Conservation (phyloP, 768 basidiomycete genomes). For the Rhodotorula babjevae region DNA sequence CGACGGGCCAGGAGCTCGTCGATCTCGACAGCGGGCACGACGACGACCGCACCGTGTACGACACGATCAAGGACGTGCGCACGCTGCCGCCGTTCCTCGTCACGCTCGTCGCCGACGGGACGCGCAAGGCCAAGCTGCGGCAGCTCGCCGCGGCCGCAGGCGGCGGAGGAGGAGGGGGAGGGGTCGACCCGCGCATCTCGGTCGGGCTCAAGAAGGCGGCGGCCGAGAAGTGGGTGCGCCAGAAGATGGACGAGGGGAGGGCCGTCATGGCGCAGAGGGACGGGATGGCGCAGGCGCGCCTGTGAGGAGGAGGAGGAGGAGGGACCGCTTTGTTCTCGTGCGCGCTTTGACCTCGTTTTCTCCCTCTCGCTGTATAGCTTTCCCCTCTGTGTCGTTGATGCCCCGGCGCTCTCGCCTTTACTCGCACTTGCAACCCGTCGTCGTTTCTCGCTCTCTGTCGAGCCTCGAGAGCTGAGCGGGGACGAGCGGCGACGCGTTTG, state of each 20-base stretch:
- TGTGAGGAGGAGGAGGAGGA: background rate
- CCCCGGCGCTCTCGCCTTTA: too few relatives aligned
- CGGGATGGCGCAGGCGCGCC: background rate
- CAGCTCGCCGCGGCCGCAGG: too few relatives aligned
- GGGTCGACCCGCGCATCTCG: background rate
- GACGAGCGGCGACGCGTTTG: too few relatives aligned
- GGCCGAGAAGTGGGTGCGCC: background rate
- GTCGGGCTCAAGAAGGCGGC: conserved; percentile 3
- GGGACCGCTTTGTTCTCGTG: background rate
- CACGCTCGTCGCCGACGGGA: conserved; percentile 18
- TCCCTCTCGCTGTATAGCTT: background rate
- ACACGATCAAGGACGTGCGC: conserved; percentile 4
- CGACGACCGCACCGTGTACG: conserved; percentile 5
- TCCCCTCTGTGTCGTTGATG: too few relatives aligned
- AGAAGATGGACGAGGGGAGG: background rate
- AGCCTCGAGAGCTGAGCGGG: background rate
- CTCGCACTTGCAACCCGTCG: background rate
- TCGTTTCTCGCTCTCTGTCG: background rate
- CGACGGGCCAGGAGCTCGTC: background rate
- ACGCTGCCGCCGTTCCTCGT: background rate
- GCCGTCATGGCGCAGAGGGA: background rate
- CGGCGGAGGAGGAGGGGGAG: too few relatives aligned
- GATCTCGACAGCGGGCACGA: conserved; percentile 1
- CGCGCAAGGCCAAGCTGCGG: conserved; percentile 9
- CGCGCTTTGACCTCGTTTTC: background rate